Percentiles rank a stretch among this genome's conserved stretches.
These are phyloP conservation scores for Yamadazyma endophytica DNA, from an alignment of 805 yeast species.

Conservation along the genomic window DNA sequence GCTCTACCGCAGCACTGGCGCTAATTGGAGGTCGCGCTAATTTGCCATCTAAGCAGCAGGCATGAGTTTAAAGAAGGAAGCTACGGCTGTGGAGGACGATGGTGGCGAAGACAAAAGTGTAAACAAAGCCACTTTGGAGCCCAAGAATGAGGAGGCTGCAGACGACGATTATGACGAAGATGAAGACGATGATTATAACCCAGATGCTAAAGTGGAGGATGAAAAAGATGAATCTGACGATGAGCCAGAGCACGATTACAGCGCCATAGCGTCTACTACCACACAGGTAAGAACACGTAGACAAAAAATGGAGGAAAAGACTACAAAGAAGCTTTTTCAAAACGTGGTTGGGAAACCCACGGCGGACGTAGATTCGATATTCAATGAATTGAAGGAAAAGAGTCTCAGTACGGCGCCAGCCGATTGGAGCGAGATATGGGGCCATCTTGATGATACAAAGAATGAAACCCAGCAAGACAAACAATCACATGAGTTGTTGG, in stretches of 20 bases:
- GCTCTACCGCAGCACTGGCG: too few species aligned
- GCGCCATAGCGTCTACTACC: slow-evolving; percentile 46
- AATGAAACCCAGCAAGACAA: neutral
- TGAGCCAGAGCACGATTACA: slow-evolving; percentile 39
- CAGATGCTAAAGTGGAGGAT: slow-evolving; percentile 16
- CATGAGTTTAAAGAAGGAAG: neutral
- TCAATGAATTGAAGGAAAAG: slow-evolving; percentile 16
- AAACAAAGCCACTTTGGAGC: neutral
- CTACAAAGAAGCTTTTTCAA: neutral
- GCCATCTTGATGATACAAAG: slow-evolving; percentile 3
- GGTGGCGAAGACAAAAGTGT: slow-evolving; percentile 1
- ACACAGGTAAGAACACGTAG: slow-evolving; percentile 69
- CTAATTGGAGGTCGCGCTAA: too few species aligned
- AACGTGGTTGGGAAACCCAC: slow-evolving; percentile 7
- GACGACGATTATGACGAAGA: slow-evolving; percentile 19
- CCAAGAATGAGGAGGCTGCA: neutral
- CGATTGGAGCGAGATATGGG: slow-evolving; percentile 7
- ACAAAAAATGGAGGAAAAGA: slow-evolving; percentile 46
- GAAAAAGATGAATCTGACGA: slow-evolving; percentile 28
- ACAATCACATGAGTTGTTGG: slow-evolving; percentile 1
- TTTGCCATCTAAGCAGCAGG: too few species aligned
- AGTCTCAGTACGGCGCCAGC: slow-evolving; percentile 11
- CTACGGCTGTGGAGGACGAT: slow-evolving; percentile 1
- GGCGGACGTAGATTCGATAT: slow-evolving; percentile 23
- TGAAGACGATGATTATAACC: slow-evolving; percentile 32